Evolutionary conservation across 768 basidiomycete species (phyloP).

Genomic region (Termitomyces sp.): DNA sequence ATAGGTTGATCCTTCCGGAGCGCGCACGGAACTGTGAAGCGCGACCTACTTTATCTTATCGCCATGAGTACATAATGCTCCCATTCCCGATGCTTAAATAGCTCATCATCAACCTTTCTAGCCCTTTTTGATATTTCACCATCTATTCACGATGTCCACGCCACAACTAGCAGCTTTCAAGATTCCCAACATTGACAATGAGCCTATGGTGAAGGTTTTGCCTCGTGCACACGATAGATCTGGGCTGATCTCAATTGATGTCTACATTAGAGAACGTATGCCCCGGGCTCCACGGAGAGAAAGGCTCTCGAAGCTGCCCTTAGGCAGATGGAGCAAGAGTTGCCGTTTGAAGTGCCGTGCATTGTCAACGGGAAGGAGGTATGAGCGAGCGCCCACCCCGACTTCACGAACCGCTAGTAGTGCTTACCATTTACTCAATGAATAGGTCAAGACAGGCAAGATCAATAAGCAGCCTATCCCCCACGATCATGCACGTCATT

Average conservation of each 20-base stretch:
- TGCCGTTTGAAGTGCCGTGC: constrained; percentile 92
- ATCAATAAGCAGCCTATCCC: constrained; percentile 79
- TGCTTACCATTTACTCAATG: constrained; percentile 2
- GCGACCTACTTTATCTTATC: constrained; percentile 5
- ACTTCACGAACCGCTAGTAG: not conserved
- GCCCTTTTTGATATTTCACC: not conserved
- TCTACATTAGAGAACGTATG: constrained; percentile 62
- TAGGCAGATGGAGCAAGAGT: constrained; percentile 70
- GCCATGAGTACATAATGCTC: not conserved
- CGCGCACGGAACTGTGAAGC: not conserved
- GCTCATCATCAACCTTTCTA: constrained; percentile 2
- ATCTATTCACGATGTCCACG: constrained; percentile 46
- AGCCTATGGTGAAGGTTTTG: constrained; percentile 70
- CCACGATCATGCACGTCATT: constrained; percentile 74
- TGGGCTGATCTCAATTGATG: not conserved
- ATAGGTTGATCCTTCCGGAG: not conserved
- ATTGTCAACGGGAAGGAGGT: constrained; percentile 88
- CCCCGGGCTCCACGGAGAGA: constrained; percentile 75
- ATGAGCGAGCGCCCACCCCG: constrained; percentile 17
- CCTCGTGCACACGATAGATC: not conserved
- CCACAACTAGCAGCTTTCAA: constrained; percentile 84
- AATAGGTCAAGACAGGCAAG: constrained; percentile 75
- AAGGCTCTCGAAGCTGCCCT: constrained; percentile 66
- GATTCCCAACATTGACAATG: constrained; percentile 84
- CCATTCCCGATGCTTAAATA: constrained; percentile 5